phyloP scores from a whole-genome alignment of 768 basidiomycete genomes.

The Mycena metata region DNA sequence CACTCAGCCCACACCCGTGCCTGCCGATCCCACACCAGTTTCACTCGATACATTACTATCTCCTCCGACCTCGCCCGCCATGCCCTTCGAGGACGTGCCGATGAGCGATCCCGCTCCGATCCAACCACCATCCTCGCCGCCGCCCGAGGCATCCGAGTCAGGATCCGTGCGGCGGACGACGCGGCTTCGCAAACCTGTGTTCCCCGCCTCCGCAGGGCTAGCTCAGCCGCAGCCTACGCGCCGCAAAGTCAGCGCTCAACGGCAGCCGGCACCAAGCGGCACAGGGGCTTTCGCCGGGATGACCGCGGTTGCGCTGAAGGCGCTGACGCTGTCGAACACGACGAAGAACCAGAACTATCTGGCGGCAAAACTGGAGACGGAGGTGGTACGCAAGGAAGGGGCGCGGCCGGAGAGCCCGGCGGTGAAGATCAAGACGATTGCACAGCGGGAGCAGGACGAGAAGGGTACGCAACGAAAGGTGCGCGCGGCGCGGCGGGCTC shows the following conservation, averaged over 20 bases:
- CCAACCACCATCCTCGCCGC: conserved; percentile 25
- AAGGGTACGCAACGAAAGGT: conserved; percentile 65
- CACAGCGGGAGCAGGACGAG: conserved; percentile 78
- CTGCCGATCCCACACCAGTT: not conserved
- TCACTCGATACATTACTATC: not conserved
- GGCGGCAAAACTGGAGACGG: conserved; percentile 72
- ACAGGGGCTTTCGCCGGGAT: conserved; percentile 71
- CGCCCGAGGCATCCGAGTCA: conserved; percentile 7
- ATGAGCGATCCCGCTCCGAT: conserved; percentile 17
- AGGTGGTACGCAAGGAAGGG: conserved; percentile 79
- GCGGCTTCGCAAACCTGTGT: conserved; percentile 59
- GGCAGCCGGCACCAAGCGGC: conserved; percentile 46
- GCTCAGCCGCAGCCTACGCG: conserved; percentile 53
- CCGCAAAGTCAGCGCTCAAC: conserved; percentile 55
- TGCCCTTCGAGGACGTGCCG: conserved; percentile 4
- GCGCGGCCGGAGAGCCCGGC: conserved; percentile 82
- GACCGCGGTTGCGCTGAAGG: conserved; percentile 76
- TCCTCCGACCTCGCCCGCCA: conserved; percentile 21
- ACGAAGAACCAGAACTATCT: conserved; percentile 77
- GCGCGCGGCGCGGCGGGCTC: conserved; percentile 73
- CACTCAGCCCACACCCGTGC: not conserved
- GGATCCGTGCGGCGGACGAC: conserved; percentile 61
- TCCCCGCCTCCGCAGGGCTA: conserved; percentile 24
- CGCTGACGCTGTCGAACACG: conserved; percentile 81
- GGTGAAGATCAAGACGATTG: conserved; percentile 77